A percentile compares a stretch with the other conserved stretches of the same genome.
These are phyloP conservation scores for Aphanomyces astaci DNA, from an alignment of 352 stramenopile species.

Conservation along the genomic window DNA sequence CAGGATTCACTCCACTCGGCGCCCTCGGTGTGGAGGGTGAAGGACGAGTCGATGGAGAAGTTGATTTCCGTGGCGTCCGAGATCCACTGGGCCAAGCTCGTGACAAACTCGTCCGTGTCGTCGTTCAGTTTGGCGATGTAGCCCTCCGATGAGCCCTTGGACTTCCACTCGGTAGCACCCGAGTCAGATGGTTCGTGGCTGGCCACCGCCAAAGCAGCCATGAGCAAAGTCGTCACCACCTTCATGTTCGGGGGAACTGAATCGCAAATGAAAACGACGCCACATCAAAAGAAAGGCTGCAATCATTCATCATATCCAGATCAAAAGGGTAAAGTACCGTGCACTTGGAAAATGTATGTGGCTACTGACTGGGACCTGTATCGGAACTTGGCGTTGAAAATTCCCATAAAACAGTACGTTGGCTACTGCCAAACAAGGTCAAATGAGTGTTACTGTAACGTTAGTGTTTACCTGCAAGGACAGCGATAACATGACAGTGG, in stretches of 20 bases:
- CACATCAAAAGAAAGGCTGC: not conserved
- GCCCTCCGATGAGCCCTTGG: not conserved
- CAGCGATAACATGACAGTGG: too few species aligned
- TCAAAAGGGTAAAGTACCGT: not conserved
- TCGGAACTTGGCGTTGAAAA: not conserved
- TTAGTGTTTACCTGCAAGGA: too few species aligned
- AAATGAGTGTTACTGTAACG: too few species aligned
- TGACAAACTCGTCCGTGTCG: conserved; percentile 17
- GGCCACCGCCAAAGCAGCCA: conserved; percentile 5
- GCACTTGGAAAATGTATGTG: not conserved
- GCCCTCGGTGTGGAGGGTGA: conserved; percentile 17
- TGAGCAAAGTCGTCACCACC: not conserved
- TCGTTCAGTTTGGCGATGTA: conserved; percentile 6
- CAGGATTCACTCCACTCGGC: conserved; percentile 17
- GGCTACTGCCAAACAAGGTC: too few species aligned
- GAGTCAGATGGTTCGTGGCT: not conserved
- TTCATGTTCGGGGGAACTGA: not conserved
- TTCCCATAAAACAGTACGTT: too few species aligned
- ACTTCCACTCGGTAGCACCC: not conserved
- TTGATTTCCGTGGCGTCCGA: conserved; percentile 6
- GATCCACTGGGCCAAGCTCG: conserved; percentile 8
- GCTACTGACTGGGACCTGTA: not conserved
- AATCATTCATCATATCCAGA: too few species aligned
- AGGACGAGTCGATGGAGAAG: conserved; percentile 9
- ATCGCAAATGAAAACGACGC: not conserved